Evolutionary conservation across 495 filamentous ascomycete species (phyloP), one percentile per base, ranked within the genome.

Genomic region (Mytilinidion resinicola): DNA sequence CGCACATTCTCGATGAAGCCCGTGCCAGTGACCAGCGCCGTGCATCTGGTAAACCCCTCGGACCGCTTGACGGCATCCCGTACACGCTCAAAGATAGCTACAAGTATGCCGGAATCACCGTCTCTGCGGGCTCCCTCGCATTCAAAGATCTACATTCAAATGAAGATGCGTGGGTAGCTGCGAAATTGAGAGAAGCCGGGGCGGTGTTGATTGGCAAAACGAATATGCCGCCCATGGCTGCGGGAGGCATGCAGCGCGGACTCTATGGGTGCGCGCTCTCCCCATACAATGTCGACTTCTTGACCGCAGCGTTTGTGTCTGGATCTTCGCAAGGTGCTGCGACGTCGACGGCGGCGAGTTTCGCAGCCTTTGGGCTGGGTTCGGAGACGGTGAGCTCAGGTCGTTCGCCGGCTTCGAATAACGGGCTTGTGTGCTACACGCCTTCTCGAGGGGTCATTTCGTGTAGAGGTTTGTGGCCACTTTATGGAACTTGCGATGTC

Each of bases 211-310:
- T 73, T n/a, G 71, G 70, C 7, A 60, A 57, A 37, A 72, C 71
- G 35, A 74, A 74, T 42, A 72, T 72, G 60, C 70, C 70, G 9
- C 65, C 72, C 1, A 72, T 73, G 70, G 71, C 71, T 37, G 62
- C 63, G 38, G 66, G 67, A 8, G 71, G 71, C 36, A 69, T 68
- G 66, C 71, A 73, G 42, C 33, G 69, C 9, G 71, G 71, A 9
- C 30, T 72, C 2, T 72, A 71, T 50, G 71, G 67, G 1, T 63
- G 68, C 4, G 70, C 70, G 1, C 70, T 71, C 55, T 66, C 59
- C 47, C 69, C 71, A 0, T 73, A 73, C 54, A 72, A 72, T 49
- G 38, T 53, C 7, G 62, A 69, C 3, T 74, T 66, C 57, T 57
- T 71, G 10, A 64, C 69, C 7, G 66, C 70, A n/a, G 71, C 68